These are phyloP conservation scores for Xenoacremonium recifei DNA, from an alignment of 2,329 filamentous ascomycete genomes.

Conservation along the genomic window DNA sequence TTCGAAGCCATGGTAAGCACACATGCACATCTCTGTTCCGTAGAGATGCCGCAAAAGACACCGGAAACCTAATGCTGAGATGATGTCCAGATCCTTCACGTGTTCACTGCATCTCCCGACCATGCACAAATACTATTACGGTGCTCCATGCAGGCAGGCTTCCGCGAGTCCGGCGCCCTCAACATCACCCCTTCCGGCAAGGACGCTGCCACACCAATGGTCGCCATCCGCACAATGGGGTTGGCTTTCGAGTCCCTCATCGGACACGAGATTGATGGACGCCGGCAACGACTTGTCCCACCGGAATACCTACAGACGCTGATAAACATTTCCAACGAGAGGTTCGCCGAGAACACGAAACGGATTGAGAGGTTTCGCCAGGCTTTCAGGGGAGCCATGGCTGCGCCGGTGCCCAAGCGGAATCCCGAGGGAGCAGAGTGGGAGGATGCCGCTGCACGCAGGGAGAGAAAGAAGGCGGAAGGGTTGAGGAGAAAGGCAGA, in stretches of 20 bases:
- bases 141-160: slow-evolving; percentile 77
- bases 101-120: slow-evolving; percentile 71
- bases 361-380: slow-evolving; percentile 64
- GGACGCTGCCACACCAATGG: slow-evolving; percentile 60
- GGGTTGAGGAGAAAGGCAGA: slow-evolving; percentile 54
- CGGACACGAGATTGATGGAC: slow-evolving; percentile 49
- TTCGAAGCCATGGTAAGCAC: slow-evolving; percentile 87
- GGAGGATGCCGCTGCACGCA: slow-evolving; percentile 53
- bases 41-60: too few species aligned
- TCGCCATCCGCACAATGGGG: slow-evolving; percentile 82
- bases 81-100: slow-evolving; percentile 72
- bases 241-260: slow-evolving; percentile 80
- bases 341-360: slow-evolving; percentile 67
- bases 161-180: slow-evolving; percentile 85
- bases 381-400: slow-evolving; percentile 42
- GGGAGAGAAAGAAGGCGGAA: slow-evolving; percentile 56
- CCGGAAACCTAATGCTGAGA: slow-evolving; percentile 17
- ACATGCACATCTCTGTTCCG: background rate
- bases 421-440: slow-evolving; percentile 43
- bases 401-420: slow-evolving; percentile 19
- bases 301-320: slow-evolving; percentile 67
- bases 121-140: slow-evolving; percentile 75
- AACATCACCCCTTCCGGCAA: slow-evolving; percentile 48
- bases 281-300: slow-evolving; percentile 52
- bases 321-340: slow-evolving; percentile 68